phyloP scores from a whole-genome alignment of 768 basidiomycete species.

The Crassisporium funariophilum region DNA sequence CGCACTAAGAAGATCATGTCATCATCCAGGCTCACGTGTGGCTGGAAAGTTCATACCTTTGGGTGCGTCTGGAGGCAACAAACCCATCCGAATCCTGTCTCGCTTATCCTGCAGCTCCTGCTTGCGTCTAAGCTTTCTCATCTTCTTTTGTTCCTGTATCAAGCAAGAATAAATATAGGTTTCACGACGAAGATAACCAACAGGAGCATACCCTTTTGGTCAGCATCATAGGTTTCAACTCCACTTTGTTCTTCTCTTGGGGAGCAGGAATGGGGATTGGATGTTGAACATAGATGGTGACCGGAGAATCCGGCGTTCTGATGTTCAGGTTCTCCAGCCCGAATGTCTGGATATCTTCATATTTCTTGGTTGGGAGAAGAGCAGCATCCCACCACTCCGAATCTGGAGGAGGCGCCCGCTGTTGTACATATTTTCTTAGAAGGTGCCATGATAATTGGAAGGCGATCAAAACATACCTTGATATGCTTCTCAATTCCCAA shows the following conservation, averaged over 20 bases:
- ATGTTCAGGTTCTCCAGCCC: constrained; percentile 65
- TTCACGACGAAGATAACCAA: not conserved
- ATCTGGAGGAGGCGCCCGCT: constrained; percentile 86
- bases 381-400: constrained; percentile 98
- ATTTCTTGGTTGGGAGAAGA: constrained; percentile 76
- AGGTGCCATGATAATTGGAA: not conserved
- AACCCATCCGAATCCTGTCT: constrained; percentile 93
- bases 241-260: constrained; percentile 77
- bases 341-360: constrained; percentile 64
- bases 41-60: constrained; percentile 69
- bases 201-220: constrained; percentile 73
- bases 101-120: constrained; percentile 92
- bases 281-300: constrained; percentile 92
- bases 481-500: constrained; percentile 90
- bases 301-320: constrained; percentile 66
- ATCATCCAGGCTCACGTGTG: not conserved
- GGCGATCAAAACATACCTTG: constrained; percentile 51
- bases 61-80: constrained; percentile 91
- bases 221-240: constrained; percentile 85
- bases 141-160: constrained; percentile 91
- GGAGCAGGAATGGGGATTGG: constrained; percentile 96
- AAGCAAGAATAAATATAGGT: constrained; percentile 16
- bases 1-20: constrained; percentile 59
- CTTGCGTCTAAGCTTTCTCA: constrained; percentile 86
- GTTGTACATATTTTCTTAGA: constrained; percentile 2